These are phyloP conservation scores for Phytophthora idaei DNA, from an alignment of 352 stramenopile genomes.

Conservation along the genomic window DNA sequence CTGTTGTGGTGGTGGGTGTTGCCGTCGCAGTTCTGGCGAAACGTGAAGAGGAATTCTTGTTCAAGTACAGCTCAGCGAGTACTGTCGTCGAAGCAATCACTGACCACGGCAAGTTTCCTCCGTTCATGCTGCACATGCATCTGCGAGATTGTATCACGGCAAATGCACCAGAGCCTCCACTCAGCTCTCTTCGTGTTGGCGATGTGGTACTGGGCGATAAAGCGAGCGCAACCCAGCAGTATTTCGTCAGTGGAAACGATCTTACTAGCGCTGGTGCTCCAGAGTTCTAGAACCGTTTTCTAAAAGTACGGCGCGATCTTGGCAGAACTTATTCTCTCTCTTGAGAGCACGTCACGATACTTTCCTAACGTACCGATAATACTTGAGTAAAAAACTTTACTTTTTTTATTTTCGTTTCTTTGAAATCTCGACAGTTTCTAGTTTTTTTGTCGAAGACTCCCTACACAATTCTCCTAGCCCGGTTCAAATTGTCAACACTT, in stretches of 20 bases:
- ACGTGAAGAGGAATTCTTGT: not conserved
- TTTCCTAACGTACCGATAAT: too few species aligned
- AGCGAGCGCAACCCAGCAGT: not conserved
- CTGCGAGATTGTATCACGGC: slow-evolving; percentile 6
- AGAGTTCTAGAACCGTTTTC: not conserved
- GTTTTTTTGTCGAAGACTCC: too few species aligned
- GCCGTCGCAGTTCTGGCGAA: not conserved
- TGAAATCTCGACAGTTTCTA: too few species aligned
- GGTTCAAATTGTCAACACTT: too few species aligned
- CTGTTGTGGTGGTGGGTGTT: slow-evolving; percentile 4
- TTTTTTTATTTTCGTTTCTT: too few species aligned
- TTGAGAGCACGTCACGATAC: too few species aligned
- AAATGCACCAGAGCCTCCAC: not conserved
- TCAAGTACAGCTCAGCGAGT: not conserved
- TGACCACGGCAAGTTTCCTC: slow-evolving; percentile 18
- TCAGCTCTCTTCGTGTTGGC: slow-evolving; percentile 7
- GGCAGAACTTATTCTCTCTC: too few species aligned
- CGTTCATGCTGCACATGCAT: slow-evolving; percentile 9
- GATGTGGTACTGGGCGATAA: slow-evolving; percentile 3
- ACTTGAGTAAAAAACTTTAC: too few species aligned
- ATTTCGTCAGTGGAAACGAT: slow-evolving; percentile 2
- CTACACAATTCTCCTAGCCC: too few species aligned
- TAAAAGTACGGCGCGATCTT: not conserved
- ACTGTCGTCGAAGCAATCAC: slow-evolving; percentile 9
- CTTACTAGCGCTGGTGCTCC: not conserved